A percentile compares a stretch with the other conserved stretches of the same genome.
phyloP scores from a whole-genome alignment of 345 rosid genomes.

The Zanthoxylum bungeanum region DNA sequence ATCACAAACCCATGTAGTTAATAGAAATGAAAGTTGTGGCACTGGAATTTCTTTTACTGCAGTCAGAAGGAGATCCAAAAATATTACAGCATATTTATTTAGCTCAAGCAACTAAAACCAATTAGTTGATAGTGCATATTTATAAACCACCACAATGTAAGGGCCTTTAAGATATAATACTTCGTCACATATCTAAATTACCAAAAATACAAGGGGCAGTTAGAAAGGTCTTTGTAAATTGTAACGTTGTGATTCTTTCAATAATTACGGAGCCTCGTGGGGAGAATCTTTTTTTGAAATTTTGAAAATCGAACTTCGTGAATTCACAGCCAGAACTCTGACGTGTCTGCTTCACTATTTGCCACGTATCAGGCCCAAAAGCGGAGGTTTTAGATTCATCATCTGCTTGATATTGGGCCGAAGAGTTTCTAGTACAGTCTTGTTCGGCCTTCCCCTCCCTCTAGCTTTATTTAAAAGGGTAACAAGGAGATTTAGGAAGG shows the following conservation, averaged over 20 bases:
- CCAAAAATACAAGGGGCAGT: background rate
- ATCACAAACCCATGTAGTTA: no score
- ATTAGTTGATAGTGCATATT: background rate
- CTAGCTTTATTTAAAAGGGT: no score
- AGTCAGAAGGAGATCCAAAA: no score
- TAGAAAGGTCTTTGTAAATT: background rate
- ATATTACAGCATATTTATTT: no score
- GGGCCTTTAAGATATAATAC: background rate
- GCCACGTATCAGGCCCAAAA: background rate
- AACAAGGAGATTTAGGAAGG: no score
- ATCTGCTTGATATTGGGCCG: background rate
- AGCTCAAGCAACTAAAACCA: background rate
- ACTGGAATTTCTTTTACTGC: no score
- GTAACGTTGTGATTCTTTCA: background rate
- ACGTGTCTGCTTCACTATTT: background rate
- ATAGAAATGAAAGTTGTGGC: no score
- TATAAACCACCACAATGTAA: background rate
- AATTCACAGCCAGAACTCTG: no score
- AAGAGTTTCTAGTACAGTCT: no score
- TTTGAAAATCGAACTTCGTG: constrained; percentile 13
- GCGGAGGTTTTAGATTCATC: no score
- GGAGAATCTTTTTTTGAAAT: constrained; percentile 23
- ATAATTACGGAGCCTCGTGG: constrained; percentile 15
- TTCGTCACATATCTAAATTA: background rate
- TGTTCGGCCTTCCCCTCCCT: no score